These are phyloP conservation scores for Powellomyces hirtus DNA, from an alignment of 192 early-diverging fungal genomes.

Conservation along the genomic window DNA sequence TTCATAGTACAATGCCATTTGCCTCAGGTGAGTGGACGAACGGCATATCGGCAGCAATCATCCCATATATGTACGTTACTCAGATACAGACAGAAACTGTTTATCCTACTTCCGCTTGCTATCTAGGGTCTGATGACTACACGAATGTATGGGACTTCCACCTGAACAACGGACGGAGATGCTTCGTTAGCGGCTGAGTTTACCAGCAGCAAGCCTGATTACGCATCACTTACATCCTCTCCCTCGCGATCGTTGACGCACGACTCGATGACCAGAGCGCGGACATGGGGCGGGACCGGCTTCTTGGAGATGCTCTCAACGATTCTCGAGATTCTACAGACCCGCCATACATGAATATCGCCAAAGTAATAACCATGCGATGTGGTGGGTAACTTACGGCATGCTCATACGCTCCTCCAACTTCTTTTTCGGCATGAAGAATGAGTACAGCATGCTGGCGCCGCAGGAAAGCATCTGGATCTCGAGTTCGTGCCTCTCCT, in stretches of 20 bases:
- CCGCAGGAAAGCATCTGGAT: conserved; percentile 91
- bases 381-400: conserved; percentile 51
- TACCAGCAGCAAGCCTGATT: too few species aligned
- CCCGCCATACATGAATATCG: neutral
- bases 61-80: too few species aligned
- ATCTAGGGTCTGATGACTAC: conserved; percentile 36
- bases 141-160: conserved; percentile 51
- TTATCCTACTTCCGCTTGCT: neutral
- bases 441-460: conserved; percentile 89
- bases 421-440: conserved; percentile 87
- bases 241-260: conserved; percentile 83
- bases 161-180: neutral
- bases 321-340: conserved; percentile 69
- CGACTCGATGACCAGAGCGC: conserved; percentile 79
- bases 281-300: conserved; percentile 81
- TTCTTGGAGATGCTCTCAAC: conserved; percentile 83
- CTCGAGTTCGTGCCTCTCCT: conserved; percentile 78
- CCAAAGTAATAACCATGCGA: neutral
- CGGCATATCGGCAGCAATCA: too few species aligned
- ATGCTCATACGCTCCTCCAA: conserved; percentile 73
- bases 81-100: neutral
- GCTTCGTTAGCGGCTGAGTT: too few species aligned
- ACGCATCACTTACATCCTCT: conserved; percentile 70
- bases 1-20: too few species aligned
- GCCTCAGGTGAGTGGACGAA: neutral